phyloP scores from a whole-genome alignment of 2,329 filamentous ascomycete genomes.

The Phyllosticta paracitricarpa region DNA sequence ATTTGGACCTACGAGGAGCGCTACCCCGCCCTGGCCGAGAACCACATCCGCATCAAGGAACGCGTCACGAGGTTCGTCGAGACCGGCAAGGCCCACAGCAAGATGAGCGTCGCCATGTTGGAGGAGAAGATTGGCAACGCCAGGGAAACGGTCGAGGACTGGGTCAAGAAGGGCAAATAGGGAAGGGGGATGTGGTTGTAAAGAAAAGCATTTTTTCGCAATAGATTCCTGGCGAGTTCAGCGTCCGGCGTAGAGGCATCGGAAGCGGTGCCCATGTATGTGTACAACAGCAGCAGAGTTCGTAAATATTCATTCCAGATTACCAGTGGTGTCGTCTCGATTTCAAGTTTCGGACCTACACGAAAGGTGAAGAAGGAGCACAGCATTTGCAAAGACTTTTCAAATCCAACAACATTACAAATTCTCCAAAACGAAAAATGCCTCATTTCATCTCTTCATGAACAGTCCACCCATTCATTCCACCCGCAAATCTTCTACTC shows the following conservation, averaged over 20 bases:
- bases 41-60: slow-evolving; percentile 64
- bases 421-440: neutral
- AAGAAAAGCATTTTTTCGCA: neutral
- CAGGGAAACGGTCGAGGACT: slow-evolving; percentile 70
- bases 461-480: neutral
- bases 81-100: slow-evolving; percentile 65
- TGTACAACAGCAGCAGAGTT: neutral
- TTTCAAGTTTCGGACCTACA: neutral
- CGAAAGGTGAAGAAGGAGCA: neutral
- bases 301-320: neutral
- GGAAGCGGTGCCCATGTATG: neutral
- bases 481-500: slow-evolving; percentile 14
- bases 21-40: slow-evolving; percentile 71
- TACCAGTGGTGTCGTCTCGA: neutral
- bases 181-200: slow-evolving; percentile 15
- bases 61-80: slow-evolving; percentile 58
- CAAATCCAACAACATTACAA: neutral
- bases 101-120: slow-evolving; percentile 60
- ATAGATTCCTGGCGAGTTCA: neutral
- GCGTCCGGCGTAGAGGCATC: neutral
- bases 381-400: neutral
- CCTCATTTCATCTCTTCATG: neutral
- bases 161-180: slow-evolving; percentile 82
- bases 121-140: slow-evolving; percentile 71
- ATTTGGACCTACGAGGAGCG: slow-evolving; percentile 89